phyloP scores from a whole-genome alignment of 768 basidiomycete genomes.

The Mycena vitilis region DNA sequence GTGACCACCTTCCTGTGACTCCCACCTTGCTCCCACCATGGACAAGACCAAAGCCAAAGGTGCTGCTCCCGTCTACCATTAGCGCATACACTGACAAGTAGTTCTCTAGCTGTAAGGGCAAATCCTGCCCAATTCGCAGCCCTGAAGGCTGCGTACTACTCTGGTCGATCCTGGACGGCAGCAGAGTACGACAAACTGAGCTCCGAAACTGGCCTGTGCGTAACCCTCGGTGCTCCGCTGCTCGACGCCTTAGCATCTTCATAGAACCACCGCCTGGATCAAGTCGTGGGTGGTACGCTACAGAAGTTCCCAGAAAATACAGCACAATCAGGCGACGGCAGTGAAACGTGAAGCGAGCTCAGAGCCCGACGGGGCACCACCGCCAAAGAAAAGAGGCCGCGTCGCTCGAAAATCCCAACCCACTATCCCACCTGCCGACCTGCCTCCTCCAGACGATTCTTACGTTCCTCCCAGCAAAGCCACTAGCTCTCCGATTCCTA shows the following conservation, averaged over 20 bases:
- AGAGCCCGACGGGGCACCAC: conserved; percentile 14
- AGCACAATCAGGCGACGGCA: background rate
- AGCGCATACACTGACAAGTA: no score
- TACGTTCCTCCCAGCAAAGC: background rate
- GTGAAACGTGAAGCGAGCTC: conserved; percentile 5
- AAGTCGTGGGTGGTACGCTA: conserved; percentile 44
- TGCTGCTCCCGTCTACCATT: no score
- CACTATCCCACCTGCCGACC: background rate
- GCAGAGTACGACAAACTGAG: conserved; percentile 42
- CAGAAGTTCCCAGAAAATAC: conserved; percentile 1
- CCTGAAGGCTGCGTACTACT: conserved; percentile 1
- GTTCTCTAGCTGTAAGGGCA: background rate
- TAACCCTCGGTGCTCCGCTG: background rate
- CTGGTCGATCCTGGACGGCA: background rate
- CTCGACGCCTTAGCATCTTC: background rate
- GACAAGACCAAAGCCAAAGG: no score
- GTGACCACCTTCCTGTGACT: no score
- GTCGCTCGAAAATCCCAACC: background rate
- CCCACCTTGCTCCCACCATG: no score
- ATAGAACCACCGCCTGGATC: conserved; percentile 50
- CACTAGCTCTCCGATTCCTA: no score
- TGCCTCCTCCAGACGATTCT: conserved; percentile 11
- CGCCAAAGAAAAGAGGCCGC: conserved; percentile 5
- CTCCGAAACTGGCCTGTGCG: conserved; percentile 50
- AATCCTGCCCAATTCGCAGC: background rate